These are phyloP conservation scores for Citrus glauca DNA, from an alignment of 345 rosid species.

Conservation along the genomic window DNA sequence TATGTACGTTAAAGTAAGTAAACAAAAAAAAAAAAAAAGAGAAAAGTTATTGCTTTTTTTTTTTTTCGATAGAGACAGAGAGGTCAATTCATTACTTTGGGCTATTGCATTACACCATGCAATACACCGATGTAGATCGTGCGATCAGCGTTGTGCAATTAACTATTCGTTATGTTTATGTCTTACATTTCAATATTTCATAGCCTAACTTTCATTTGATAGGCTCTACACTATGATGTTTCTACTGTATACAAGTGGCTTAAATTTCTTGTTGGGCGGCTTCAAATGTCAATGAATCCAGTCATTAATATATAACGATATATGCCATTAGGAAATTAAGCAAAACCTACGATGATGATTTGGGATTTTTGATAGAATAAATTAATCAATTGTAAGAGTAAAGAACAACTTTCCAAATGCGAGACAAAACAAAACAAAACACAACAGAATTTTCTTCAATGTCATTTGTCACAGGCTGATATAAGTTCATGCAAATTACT, in stretches of 20 bases:
- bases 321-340: no score
- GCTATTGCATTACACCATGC: conserved; percentile 18
- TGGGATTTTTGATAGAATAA: not conserved
- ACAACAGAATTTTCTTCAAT: no score
- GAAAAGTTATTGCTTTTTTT: no score
- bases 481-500: not conserved
- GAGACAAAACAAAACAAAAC: not conserved
- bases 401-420: not conserved
- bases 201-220: not conserved
- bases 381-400: not conserved
- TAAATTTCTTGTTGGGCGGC: not conserved
- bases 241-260: not conserved
- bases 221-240: no score
- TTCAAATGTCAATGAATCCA: not conserved
- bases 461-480: no score
- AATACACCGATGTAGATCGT: conserved; percentile 9
- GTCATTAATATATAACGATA: not conserved
- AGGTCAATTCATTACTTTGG: not conserved
- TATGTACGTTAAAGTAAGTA: not conserved
- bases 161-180: not conserved
- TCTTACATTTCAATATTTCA: not conserved
- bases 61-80: no score
- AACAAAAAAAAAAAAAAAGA: not conserved
- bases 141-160: not conserved
- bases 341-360: not conserved